These are phyloP conservation scores for Erythrophleum fordii DNA, from an alignment of 306 rosid species.

Conservation along the genomic window DNA sequence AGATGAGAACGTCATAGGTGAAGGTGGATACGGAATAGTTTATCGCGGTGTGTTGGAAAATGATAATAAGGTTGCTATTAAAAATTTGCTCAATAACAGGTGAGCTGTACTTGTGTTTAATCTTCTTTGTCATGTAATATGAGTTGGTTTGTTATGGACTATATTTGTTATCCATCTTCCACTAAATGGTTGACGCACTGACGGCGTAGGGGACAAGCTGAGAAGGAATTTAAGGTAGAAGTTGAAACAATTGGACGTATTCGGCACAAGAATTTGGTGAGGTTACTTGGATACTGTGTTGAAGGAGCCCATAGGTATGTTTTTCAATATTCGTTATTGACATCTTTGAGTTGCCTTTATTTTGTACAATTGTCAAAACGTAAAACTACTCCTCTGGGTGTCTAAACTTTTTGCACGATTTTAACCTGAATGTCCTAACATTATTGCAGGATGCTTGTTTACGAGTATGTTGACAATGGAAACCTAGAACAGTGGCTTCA, in stretches of 20 bases:
- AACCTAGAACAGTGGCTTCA: conserved; percentile 93
- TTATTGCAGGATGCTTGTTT: conserved; percentile 70
- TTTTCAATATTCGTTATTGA: neutral
- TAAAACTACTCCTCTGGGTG: neutral
- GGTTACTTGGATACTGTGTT: conserved; percentile 80
- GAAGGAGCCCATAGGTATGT: conserved; percentile 73
- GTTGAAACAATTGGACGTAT: conserved; percentile 93
- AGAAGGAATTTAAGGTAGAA: conserved; percentile 83
- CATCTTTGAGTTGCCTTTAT: neutral
- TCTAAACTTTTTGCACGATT: neutral
- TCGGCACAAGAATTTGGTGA: conserved; percentile 86
- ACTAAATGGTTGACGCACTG: neutral
- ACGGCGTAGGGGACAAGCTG: conserved; percentile 73
- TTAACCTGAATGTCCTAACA: neutral
- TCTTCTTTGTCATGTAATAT: neutral
- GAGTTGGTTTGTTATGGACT: neutral
- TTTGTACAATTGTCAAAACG: neutral
- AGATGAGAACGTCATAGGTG: conserved; percentile 73
- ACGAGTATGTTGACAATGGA: conserved; percentile 84
- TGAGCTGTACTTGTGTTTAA: conserved; percentile 43
- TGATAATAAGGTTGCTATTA: conserved; percentile 83
- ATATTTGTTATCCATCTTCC: neutral
- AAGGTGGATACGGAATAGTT: conserved; percentile 92
- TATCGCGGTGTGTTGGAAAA: conserved; percentile 67
- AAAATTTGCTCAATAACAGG: conserved; percentile 81